Percentiles rank a stretch among this genome's conserved stretches.
phyloP scores from a whole-genome alignment of 495 filamentous ascomycete genomes.

The Neurospora pannonica region DNA sequence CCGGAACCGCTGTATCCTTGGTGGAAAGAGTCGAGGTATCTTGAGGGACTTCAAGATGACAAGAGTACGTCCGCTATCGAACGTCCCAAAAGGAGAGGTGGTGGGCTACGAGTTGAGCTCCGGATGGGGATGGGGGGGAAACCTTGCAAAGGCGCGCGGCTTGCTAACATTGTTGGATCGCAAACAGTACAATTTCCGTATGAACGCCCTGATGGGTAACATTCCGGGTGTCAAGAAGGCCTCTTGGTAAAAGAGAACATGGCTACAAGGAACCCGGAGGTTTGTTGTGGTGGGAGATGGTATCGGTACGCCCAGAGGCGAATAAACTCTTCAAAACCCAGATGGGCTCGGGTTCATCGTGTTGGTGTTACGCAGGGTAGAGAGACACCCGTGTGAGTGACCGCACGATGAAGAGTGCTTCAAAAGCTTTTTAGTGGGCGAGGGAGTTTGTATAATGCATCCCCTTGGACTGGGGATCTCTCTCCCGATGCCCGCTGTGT shows the following conservation, averaged over 20 bases:
- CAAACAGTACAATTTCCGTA: slow-evolving; percentile 76
- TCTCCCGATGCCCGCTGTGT: slow-evolving; percentile 4
- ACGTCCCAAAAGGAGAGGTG: neutral
- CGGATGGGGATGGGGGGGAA: neutral
- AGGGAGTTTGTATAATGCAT: slow-evolving; percentile 7
- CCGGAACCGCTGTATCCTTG: slow-evolving; percentile 81
- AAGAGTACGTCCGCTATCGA: slow-evolving; percentile 51
- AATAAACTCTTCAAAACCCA: neutral
- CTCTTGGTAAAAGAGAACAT: slow-evolving; percentile 58
- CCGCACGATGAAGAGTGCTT: neutral
- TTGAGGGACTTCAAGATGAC: slow-evolving; percentile 84
- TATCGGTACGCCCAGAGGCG: neutral
- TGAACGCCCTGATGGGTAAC: slow-evolving; percentile 79
- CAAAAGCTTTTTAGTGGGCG: neutral
- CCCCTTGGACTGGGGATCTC: neutral
- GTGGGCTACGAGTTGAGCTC: neutral
- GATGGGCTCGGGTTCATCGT: neutral
- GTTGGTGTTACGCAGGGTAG: neutral
- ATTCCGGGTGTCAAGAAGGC: slow-evolving; percentile 93
- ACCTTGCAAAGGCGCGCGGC: neutral
- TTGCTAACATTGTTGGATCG: slow-evolving; percentile 18
- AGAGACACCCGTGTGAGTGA: neutral
- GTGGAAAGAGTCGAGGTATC: slow-evolving; percentile 77
- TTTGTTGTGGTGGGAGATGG: neutral
- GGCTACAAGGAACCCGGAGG: neutral